Percentiles rank a stretch among this genome's conserved stretches.
phyloP scores from a whole-genome alignment of 1,284 basidiomycete genomes.

The Ceraceosorus bombacis region DNA sequence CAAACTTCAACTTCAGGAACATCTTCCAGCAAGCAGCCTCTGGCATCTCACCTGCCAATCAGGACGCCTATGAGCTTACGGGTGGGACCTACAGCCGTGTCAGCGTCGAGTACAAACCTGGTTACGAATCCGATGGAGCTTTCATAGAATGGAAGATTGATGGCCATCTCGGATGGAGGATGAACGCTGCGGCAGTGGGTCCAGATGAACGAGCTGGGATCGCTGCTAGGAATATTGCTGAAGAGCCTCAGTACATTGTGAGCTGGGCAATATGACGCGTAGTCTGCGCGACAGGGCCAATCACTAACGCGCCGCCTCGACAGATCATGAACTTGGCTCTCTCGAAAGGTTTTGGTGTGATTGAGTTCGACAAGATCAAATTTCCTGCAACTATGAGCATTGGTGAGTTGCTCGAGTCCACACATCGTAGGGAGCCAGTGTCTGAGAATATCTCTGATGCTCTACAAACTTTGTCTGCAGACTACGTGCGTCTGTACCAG shows the following conservation, averaged over 20 bases:
- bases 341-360: conserved; percentile 30
- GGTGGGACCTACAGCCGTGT: neutral
- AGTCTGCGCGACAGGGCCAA: neutral
- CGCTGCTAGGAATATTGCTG: conserved; percentile 60
- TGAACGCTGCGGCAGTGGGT: conserved; percentile 50
- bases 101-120: conserved; percentile 53
- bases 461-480: conserved; percentile 53
- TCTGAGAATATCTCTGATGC: neutral
- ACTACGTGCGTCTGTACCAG: conserved; percentile 37
- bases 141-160: conserved; percentile 15
- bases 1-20: too few relatives aligned
- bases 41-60: too few relatives aligned
- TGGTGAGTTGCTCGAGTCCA: conserved; percentile 17
- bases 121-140: neutral
- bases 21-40: too few relatives aligned
- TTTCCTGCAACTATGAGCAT: conserved; percentile 49
- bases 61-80: neutral
- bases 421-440: conserved; percentile 38
- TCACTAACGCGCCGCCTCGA: neutral
- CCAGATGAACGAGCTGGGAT: conserved; percentile 7
- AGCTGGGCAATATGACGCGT: conserved; percentile 33
- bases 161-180: conserved; percentile 40
- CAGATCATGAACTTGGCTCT: neutral
- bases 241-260: conserved; percentile 48
- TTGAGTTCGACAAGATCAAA: conserved; percentile 38